These are phyloP conservation scores for Coleophoma crateriformis DNA, from an alignment of 2,329 filamentous ascomycete genomes.

Conservation along the genomic window DNA sequence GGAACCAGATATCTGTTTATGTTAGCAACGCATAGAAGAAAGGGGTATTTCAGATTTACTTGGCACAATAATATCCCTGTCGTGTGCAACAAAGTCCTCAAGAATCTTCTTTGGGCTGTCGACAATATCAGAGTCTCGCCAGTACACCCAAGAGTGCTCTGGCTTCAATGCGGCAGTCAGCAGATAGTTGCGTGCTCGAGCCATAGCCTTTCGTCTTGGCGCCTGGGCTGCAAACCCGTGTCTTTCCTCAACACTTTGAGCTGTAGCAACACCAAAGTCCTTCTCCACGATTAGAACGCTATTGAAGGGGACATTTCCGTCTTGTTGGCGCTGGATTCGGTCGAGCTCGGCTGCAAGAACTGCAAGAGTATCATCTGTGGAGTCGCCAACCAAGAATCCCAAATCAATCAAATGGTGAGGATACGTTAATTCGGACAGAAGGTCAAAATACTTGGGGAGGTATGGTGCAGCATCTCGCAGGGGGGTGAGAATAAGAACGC, in stretches of 20 bases:
- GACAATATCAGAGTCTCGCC: conserved; percentile 94
- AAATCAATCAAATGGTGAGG: conserved; percentile 94
- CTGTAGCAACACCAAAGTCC: conserved; percentile 61
- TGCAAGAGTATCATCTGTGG: conserved; percentile 85
- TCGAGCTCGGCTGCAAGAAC: conserved; percentile 80
- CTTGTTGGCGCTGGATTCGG: conserved; percentile 77
- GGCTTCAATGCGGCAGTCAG: conserved; percentile 79
- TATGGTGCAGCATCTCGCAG: conserved; percentile 82
- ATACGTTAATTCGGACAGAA: conserved; percentile 84
- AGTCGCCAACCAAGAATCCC: conserved; percentile 90
- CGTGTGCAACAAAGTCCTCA: conserved; percentile 92
- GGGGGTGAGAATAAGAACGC: conserved; percentile 86
- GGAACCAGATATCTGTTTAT: conserved; percentile 85
- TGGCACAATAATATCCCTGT: conserved; percentile 87
- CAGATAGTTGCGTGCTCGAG: conserved; percentile 85
- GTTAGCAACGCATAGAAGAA: conserved; percentile 19
- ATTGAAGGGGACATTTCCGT: conserved; percentile 62
- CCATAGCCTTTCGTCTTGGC: conserved; percentile 85
- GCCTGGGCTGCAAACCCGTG: conserved; percentile 86
- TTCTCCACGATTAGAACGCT: conserved; percentile 85
- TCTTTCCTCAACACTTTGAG: conserved; percentile 75
- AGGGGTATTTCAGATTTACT: conserved; percentile 44
- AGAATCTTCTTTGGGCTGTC: conserved; percentile 84
- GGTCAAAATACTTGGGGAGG: conserved; percentile 87
- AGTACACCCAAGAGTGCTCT: conserved; percentile 98